Conservation (phyloP, 83 land plant species). For the Thuja plicata region DNA sequence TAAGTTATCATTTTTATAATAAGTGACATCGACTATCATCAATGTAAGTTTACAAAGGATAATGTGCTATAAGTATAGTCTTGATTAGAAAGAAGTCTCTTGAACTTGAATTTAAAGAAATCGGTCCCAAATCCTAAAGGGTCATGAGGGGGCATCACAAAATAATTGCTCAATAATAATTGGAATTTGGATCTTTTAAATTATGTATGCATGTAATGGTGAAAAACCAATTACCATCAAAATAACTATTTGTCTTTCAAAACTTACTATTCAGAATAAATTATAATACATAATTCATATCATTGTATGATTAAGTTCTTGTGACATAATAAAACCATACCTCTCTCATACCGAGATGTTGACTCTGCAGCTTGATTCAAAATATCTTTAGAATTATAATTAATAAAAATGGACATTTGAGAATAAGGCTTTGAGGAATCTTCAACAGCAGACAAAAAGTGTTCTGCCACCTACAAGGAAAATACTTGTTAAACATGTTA, state of each 20-base stretch:
- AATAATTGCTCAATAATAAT: background rate
- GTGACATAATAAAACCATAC: constrained; percentile 27
- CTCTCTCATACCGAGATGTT: constrained; percentile 67
- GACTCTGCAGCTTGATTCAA: constrained; percentile 71
- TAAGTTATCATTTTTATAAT: too few species aligned
- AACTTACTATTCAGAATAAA: background rate
- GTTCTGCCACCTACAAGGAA: constrained; percentile 70
- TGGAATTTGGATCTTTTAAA: background rate
- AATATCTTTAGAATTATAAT: constrained; percentile 48
- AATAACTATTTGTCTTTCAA: background rate
- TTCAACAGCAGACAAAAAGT: constrained; percentile 65
- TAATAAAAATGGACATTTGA: constrained; percentile 73
- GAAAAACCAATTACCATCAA: background rate
- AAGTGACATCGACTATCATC: too few species aligned
- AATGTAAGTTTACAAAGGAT: too few species aligned
- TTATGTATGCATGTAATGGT: background rate
- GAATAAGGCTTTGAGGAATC: constrained; percentile 42
- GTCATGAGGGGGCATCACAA: too few species aligned
- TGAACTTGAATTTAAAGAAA: too few species aligned
- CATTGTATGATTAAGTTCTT: background rate
- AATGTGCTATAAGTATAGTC: too few species aligned
- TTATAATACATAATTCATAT: background rate
- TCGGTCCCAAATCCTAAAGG: too few species aligned
- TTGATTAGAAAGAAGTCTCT: too few species aligned
- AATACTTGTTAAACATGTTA: background rate